Conservation (phyloP, 2,329 filamentous ascomycete genomes). For the Aspergillaceae sp. region DNA sequence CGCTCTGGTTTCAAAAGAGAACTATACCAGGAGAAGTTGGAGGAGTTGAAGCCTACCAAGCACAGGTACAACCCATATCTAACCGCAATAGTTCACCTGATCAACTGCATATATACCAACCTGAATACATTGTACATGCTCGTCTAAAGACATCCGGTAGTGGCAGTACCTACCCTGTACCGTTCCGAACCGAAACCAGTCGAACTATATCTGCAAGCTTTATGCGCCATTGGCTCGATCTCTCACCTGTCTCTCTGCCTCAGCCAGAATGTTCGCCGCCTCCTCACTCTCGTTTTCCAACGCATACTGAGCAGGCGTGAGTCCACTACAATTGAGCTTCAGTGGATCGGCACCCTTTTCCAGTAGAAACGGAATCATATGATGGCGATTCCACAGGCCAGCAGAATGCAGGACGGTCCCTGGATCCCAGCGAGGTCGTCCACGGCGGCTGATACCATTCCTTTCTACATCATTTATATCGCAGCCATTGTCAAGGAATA, state of each 20-base stretch:
- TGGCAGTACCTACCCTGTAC: too few species aligned
- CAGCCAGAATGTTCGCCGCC: background rate
- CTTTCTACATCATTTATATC: background rate
- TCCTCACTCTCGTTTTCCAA: background rate
- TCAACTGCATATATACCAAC: too few species aligned
- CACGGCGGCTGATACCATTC: background rate
- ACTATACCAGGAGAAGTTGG: too few species aligned
- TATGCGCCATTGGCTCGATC: too few species aligned
- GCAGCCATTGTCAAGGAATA: background rate
- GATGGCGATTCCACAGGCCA: background rate
- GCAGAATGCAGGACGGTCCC: background rate
- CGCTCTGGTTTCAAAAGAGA: too few species aligned
- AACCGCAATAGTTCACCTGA: too few species aligned
- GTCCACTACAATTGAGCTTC: background rate
- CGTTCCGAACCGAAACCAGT: too few species aligned
- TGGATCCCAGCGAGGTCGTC: background rate
- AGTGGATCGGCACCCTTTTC: background rate
- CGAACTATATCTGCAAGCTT: too few species aligned
- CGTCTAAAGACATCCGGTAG: too few species aligned
- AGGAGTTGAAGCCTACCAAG: too few species aligned
- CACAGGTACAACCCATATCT: too few species aligned
- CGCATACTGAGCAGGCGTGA: background rate
- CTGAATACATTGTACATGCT: too few species aligned
- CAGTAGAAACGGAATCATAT: background rate
- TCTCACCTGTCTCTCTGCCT: background rate